Evolutionary conservation across 2,329 filamentous ascomycete genomes (phyloP).

Genomic region (Verticillium tricorpus): DNA sequence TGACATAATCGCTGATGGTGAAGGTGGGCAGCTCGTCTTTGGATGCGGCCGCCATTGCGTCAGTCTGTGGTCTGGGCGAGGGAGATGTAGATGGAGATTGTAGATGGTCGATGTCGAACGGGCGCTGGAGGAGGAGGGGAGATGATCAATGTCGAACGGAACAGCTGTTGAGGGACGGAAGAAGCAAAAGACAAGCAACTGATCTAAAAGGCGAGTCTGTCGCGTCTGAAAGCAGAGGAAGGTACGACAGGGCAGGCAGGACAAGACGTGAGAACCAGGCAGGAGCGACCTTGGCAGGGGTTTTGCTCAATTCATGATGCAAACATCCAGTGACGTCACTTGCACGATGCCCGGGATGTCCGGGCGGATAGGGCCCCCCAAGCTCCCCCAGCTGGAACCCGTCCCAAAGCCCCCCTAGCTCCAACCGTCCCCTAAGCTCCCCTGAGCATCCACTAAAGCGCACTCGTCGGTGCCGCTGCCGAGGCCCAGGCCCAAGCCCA

Average conservation of each 20-base stretch:
- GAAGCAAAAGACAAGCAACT: not conserved
- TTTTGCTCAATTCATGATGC: not conserved
- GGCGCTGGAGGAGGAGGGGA: not conserved
- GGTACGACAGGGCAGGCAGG: not conserved
- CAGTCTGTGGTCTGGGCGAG: not conserved
- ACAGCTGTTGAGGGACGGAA: not conserved
- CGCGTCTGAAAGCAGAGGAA: not conserved
- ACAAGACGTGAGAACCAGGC: not conserved
- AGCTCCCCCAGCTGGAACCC: not conserved
- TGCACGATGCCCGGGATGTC: not conserved
- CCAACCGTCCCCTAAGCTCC: not conserved
- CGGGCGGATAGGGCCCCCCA: not conserved
- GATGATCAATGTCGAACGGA: not conserved
- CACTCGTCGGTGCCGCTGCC: not conserved
- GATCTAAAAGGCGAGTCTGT: too few species aligned
- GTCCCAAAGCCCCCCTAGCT: too few species aligned
- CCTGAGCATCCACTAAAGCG: not conserved
- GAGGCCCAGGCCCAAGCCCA: not conserved
- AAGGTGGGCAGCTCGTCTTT: conserved; percentile 33
- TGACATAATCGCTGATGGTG: conserved; percentile 38
- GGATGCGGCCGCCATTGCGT: conserved; percentile 11
- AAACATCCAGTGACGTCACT: not conserved
- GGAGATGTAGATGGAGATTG: not conserved
- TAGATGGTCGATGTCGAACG: not conserved
- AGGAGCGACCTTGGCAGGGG: not conserved